Evolutionary conservation across 768 basidiomycete genomes (phyloP), one percentile per base, ranked within the genome.

Genomic region (Rhizopogon vinicolor): DNA sequence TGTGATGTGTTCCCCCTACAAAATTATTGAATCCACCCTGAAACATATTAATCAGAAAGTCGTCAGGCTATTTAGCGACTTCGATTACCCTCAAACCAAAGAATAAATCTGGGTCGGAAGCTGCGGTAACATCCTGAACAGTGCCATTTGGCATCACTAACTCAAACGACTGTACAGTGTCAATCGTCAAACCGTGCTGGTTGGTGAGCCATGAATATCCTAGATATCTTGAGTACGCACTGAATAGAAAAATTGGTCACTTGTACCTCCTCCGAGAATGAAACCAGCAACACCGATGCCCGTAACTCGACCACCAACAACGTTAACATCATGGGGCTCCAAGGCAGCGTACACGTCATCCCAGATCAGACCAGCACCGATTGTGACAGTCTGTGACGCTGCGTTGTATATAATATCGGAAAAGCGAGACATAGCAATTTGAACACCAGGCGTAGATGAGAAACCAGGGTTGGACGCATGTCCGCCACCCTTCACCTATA

Each of bases 11-110:
- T 25, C 16, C 35, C 31, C 46, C 14, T 40, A 75, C 74, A 55
- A 82, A 84, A 63, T 85, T 85, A 59, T 86, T 85, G 58, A 75
- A 69, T 14, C 82, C 83, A 39, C 84, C 83, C 79, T 84, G 41
- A n/a, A 50, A 25, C 4, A 16, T 29, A 40, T 8, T 12, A 37
- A 49, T 54, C 10, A 40, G 18, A 16, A 22, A 37, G 19, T 7
- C 22, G 4, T 37, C 9, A 18, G 19, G 19, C 18, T 39, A 37
- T 39, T 4, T 40, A 22, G 19, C 42, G 22, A 25, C 10, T n/a
- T 2, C 7, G 9, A 41, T 59, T 63, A 75, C 75, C 65, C 68
- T 74, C 41, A 77, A 57, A 6, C 61, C 73, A 41, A 67, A 78
- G 63, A 75, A 75, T 4, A 77, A 61, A 41, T 77, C 75, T 1